These are phyloP conservation scores for Camillea tinctor DNA, from an alignment of 2,329 filamentous ascomycete genomes.

Conservation along the genomic window DNA sequence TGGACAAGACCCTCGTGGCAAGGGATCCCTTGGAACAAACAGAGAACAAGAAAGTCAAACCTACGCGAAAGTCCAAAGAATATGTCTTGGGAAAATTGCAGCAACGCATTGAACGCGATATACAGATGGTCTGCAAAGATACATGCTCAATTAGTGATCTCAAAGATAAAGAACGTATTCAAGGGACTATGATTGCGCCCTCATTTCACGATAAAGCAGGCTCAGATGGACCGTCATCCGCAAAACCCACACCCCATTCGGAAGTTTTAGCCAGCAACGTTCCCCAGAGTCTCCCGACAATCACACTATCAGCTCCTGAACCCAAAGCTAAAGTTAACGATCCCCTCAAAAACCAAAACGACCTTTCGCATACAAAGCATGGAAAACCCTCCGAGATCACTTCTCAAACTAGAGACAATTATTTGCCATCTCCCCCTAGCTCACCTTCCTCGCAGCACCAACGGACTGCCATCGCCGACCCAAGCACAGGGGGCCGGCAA, in stretches of 20 bases:
- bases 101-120: constrained; percentile 46
- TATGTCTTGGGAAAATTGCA: constrained; percentile 42
- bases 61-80: constrained; percentile 36
- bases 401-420: constrained; percentile 5
- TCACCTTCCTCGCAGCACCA: constrained; percentile 16
- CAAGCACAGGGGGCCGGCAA: constrained; percentile 23
- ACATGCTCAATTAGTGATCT: constrained; percentile 45
- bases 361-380: neutral
- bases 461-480: constrained; percentile 16
- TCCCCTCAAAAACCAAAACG: neutral
- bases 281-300: neutral
- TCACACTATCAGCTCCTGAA: neutral
- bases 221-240: neutral
- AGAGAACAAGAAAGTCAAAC: constrained; percentile 31
- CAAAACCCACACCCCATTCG: neutral
- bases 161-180: constrained; percentile 4
- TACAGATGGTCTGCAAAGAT: constrained; percentile 50
- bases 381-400: constrained; percentile 2
- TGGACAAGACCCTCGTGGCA: constrained; percentile 48
- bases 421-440: constrained; percentile 9
- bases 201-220: neutral
- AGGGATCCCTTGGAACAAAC: constrained; percentile 34
- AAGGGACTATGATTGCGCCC: neutral
- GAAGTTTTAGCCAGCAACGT: neutral
- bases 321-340: neutral